Evolutionary conservation across 768 basidiomycete genomes (phyloP).

Genomic region (Tylopilus rubrobrunneus): DNA sequence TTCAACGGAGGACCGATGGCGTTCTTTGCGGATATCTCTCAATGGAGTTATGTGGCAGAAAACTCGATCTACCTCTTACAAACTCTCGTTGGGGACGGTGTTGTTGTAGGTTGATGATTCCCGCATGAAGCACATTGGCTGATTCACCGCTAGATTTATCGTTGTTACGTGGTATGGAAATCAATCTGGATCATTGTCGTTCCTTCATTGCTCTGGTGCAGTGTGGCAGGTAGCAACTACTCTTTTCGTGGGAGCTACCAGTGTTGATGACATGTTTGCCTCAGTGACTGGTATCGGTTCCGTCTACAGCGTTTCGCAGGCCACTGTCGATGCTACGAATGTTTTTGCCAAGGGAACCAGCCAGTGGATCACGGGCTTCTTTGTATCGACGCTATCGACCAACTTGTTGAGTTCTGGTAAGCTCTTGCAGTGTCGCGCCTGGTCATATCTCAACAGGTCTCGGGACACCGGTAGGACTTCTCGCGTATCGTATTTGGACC

Average conservation of each 20-base stretch:
- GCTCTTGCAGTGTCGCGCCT: neutral
- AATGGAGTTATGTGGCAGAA: neutral
- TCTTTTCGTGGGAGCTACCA: neutral
- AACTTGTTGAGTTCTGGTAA: neutral
- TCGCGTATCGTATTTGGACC: neutral
- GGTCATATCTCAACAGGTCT: neutral
- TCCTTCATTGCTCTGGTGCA: neutral
- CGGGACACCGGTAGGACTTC: neutral
- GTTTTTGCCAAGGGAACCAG: neutral
- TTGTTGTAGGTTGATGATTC: neutral
- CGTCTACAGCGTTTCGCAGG: neutral
- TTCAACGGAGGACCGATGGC: neutral
- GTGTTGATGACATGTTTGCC: neutral
- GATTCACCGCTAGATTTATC: neutral
- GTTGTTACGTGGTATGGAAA: neutral
- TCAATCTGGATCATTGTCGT: neutral
- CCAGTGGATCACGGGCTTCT: conserved; percentile 1
- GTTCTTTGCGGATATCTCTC: neutral
- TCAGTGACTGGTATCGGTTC: neutral
- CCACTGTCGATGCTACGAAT: neutral
- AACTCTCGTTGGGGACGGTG: neutral
- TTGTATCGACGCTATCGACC: neutral
- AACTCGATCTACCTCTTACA: neutral
- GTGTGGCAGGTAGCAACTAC: neutral
- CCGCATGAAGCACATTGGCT: neutral